Evolutionary conservation across 495 filamentous ascomycete species (phyloP).

Genomic region (Oleoguttula mirabilis): DNA sequence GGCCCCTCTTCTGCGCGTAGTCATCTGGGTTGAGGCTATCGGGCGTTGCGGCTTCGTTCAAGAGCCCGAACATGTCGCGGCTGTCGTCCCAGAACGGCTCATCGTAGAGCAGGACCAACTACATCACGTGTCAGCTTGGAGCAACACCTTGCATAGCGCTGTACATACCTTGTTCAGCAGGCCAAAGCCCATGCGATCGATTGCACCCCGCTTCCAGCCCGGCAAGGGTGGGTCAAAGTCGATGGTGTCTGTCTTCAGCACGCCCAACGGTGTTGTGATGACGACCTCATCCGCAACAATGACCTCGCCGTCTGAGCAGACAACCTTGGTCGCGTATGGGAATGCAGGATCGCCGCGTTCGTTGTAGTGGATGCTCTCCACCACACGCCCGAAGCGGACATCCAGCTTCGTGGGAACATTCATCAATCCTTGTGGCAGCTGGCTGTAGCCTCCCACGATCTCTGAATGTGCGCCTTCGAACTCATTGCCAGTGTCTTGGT

Average conservation of each 20-base stretch:
- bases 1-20: conserved; percentile 55
- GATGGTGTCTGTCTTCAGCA: conserved; percentile 65
- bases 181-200: conserved; percentile 83
- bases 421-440: conserved; percentile 72
- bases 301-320: conserved; percentile 65
- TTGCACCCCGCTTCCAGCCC: conserved; percentile 68
- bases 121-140: neutral
- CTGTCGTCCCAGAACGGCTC: conserved; percentile 86
- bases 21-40: conserved; percentile 48
- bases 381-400: conserved; percentile 56
- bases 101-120: conserved; percentile 77
- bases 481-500: conserved; percentile 94
- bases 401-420: conserved; percentile 66
- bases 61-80: conserved; percentile 84
- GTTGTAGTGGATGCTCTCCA: conserved; percentile 58
- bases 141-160: no score
- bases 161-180: conserved; percentile 67
- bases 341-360: conserved; percentile 24
- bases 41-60: conserved; percentile 52
- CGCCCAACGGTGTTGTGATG: conserved; percentile 76
- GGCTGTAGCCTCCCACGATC: conserved; percentile 85
- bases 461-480: conserved; percentile 90
- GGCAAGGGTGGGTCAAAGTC: conserved; percentile 76
- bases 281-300: conserved; percentile 79
- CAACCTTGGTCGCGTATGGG: conserved; percentile 40